Evolutionary conservation across 1,284 basidiomycete species (phyloP), one percentile per base, ranked within the genome.

Genomic region (Leccinum cinnamomeum): DNA sequence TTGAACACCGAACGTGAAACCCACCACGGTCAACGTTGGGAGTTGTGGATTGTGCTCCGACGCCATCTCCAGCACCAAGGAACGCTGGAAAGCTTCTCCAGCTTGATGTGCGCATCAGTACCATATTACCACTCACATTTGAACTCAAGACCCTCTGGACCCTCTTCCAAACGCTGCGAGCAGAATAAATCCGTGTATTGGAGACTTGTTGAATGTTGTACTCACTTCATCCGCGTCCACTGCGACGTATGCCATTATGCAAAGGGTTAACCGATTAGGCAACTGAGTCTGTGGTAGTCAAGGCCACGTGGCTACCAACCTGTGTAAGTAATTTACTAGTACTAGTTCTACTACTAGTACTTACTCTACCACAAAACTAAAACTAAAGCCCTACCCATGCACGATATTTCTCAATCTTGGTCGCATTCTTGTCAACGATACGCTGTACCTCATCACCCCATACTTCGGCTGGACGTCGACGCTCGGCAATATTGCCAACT

Each of bases 401-500:
- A 53, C 79, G 77, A 39, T 82, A 78, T 64, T 72, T 77, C 60
- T 75, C 73, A 25, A 85, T 75, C 72, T 90, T 84, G 66, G 79
- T 72, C 67, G 78, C 76, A 72, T 88, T 72, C 67, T 80, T 75
- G 62, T 79, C 73, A 2, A 92, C 86, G 2, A 88, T 72, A n/a
- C 76, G 78, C 60, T 81, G 79, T 7, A 82, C 82, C 54, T 87
- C 84, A 18, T 79, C 70, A 3, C 89, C 91, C 89, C 90, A 93
- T 4, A 92, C 77, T 39, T 84, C 83, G 59, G 75, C 78, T 0
- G 85, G 82, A 10, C 54, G 61, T 16, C 71, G 71, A 44, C 67
- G 65, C 18, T 70, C 75, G 44, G 68, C 69, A 5, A 60, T 41
- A 41, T 68, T 69, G 57, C 61, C 67, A 6, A 66, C 25, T 7